Conservation (phyloP, 257 asterid genomes). For the Solanum appendiculatum region DNA sequence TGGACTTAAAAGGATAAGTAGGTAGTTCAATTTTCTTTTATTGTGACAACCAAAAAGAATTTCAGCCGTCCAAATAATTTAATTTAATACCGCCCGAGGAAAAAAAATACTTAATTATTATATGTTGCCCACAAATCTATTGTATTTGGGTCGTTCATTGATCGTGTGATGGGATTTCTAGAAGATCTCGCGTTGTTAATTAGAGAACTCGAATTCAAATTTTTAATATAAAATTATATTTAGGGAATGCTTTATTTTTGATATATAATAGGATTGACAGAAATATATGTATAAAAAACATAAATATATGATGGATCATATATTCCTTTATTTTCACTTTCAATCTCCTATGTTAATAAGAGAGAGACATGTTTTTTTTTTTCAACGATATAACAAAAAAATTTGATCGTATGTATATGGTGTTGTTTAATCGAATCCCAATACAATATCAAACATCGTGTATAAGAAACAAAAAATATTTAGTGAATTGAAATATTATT, state of each 20-base stretch:
- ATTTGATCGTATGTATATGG: too few relatives aligned
- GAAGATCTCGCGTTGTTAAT: background rate
- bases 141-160: background rate
- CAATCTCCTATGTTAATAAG: too few relatives aligned
- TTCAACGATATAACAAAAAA: background rate
- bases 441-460: background rate
- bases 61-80: background rate
- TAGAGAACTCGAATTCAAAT: background rate
- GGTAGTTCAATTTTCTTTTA: background rate
- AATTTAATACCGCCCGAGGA: background rate
- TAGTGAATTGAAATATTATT: too few relatives aligned
- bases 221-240: background rate
- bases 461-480: background rate
- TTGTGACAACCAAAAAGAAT: background rate
- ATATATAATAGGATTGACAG: background rate
- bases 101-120: background rate
- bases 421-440: background rate
- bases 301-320: background rate
- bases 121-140: too few relatives aligned
- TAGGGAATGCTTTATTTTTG: background rate
- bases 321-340: background rate
- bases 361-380: background rate
- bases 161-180: background rate
- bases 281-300: background rate
- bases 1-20: background rate